Evolutionary conservation across 306 rosid genomes (phyloP).

Genomic region (Cucumis hystrix): DNA sequence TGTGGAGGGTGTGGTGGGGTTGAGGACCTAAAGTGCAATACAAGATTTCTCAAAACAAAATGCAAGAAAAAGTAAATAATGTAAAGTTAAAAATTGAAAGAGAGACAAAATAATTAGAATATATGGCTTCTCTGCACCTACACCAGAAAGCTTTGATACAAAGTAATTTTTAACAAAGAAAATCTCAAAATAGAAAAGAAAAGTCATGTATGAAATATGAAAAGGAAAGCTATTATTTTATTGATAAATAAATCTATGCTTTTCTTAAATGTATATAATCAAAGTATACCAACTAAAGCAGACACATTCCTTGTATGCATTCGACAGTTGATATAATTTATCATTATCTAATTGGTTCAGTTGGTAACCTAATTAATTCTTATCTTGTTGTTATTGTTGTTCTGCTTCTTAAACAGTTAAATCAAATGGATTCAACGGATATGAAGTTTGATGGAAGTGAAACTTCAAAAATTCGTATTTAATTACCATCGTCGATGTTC

Average conservation of each 20-base stretch:
- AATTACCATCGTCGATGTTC: no score
- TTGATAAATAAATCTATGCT: not conserved
- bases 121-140: not conserved
- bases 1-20: not conserved
- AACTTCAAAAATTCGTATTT: no score
- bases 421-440: no score
- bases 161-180: not conserved
- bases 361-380: no score
- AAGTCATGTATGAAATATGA: not conserved
- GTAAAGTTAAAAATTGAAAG: not conserved
- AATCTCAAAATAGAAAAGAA: not conserved
- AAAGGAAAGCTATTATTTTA: not conserved
- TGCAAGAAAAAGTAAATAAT: not conserved
- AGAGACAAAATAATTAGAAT: not conserved
- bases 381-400: no score
- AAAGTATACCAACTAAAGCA: not conserved
- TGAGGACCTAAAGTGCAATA: not conserved
- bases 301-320: not conserved
- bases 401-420: no score
- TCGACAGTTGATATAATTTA: no score
- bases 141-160: not conserved
- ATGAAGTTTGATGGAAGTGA: no score
- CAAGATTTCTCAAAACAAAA: constrained; percentile 3
- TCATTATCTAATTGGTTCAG: no score
- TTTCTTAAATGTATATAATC: not conserved